These are phyloP conservation scores for Micractinium sp. DNA, from an alignment of 139 green algal genomes.

Conservation along the genomic window DNA sequence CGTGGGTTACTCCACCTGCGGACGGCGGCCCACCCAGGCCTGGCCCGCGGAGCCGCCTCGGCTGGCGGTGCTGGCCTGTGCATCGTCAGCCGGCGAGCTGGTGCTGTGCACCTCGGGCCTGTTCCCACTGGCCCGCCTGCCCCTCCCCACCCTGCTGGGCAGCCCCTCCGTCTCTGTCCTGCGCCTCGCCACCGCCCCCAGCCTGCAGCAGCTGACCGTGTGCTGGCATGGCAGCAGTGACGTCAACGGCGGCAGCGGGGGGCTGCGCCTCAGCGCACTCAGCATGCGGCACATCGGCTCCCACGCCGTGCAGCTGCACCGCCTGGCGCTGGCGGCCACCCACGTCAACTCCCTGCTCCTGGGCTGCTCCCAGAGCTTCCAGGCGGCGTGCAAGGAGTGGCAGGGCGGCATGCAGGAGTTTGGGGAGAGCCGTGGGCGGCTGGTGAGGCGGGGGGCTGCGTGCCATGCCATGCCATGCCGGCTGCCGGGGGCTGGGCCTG, in stretches of 20 bases:
- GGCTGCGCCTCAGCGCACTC: slow-evolving; percentile 7
- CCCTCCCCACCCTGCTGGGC: slow-evolving; percentile 26
- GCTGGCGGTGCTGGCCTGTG: slow-evolving; percentile 34
- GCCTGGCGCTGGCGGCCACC: slow-evolving; percentile 29
- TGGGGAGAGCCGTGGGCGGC: neutral
- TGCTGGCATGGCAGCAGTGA: slow-evolving; percentile 1
- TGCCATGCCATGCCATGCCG: neutral
- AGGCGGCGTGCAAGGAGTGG: slow-evolving; percentile 36
- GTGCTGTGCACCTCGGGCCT: slow-evolving; percentile 38
- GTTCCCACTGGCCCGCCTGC: slow-evolving; percentile 9
- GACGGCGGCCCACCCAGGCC: neutral
- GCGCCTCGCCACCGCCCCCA: slow-evolving; percentile 1
- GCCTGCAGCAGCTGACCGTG: slow-evolving; percentile 21
- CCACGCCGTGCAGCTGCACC: slow-evolving; percentile 24
- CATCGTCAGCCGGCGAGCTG: slow-evolving; percentile 5
- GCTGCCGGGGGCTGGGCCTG: no score
- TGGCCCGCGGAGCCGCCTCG: neutral
- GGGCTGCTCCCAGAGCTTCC: slow-evolving; percentile 5
- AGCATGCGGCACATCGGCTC: neutral
- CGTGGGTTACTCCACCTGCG: neutral
- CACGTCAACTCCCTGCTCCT: slow-evolving; percentile 29
- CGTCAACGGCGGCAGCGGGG: neutral
- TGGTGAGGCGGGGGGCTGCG: neutral
- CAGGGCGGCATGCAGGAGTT: slow-evolving; percentile 17
- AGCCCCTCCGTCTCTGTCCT: neutral